Base-by-base conservation (phyloP, 257 asterid species). In the Solanum chmielewskii region DNA sequence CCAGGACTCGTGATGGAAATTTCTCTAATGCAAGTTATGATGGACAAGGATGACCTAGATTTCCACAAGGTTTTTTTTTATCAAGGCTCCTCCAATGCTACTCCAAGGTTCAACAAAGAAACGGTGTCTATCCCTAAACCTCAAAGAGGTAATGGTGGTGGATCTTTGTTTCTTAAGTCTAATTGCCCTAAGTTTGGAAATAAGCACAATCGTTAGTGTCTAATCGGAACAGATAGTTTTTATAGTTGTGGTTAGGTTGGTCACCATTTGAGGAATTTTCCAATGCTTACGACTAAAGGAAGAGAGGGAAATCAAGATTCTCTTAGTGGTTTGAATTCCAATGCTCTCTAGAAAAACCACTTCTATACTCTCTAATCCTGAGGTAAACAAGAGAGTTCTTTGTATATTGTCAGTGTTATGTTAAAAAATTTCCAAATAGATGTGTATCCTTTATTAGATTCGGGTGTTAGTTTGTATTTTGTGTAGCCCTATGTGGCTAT, bases 391-490 rank as follows among this genome's bases (percentile, higher is more conserved):
- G n/a, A 52, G n/a, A 2, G 10, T 52, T 52, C 62, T 18, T 1
- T 4, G 9, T 0, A 18, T 1, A 4, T 52, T 4, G n/a, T 52
- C n/a, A 7, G 2, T 4, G 10, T 0, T 52, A 52, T 18, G n/a
- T 52, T 16, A 18, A 52, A 52, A 18, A 0, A 6, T 1, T 52
- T 52, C n/a, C 62, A 52, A 16, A 16, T 52, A 16, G n/a, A 52
- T 52, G 4, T 52, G 4, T 18, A 52, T 18, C n/a, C 2, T 18
- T 52, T 18, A 52, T 18, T 52, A 6, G n/a, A 52, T 52, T 3
- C 3, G 3, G 9, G 11, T 18, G 11, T 18, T 52, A 52, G n/a
- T 7, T 18, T 52, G 10, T 18, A 0, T 52, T 18, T 52, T 52
- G 10, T 52, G n/a, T 18, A 1, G 62, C 11, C 62, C 23, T 52